Evolutionary conservation across 257 asterid genomes (phyloP).

Genomic region (Salvia splendens): DNA sequence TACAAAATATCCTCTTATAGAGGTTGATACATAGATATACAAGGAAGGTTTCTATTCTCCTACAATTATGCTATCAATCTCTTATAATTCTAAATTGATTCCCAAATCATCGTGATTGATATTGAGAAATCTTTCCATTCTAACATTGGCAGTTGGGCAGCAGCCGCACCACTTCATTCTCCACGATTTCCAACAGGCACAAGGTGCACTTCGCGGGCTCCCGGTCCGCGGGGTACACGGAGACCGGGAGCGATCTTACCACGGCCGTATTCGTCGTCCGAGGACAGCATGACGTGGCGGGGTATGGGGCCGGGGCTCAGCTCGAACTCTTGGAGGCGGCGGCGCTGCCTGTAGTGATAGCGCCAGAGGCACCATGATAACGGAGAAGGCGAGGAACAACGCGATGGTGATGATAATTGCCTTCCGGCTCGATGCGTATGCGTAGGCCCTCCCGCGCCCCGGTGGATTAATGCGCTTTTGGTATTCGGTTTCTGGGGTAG

Average conservation of each 20-base stretch:
- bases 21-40: too few species aligned
- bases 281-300: constrained; percentile 49
- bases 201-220: constrained; percentile 68
- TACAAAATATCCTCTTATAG: too few species aligned
- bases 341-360: constrained; percentile 60
- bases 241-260: constrained; percentile 55
- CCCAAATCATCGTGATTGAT: too few species aligned
- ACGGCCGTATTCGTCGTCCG: constrained; percentile 48
- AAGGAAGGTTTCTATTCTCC: too few species aligned
- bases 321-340: constrained; percentile 35
- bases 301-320: not conserved
- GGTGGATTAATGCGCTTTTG: not conserved
- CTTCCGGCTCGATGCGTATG: constrained; percentile 68
- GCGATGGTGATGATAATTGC: constrained; percentile 64
- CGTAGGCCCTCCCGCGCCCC: constrained; percentile 29
- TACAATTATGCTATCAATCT: too few species aligned
- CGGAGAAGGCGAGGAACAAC: constrained; percentile 55
- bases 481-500: too few species aligned
- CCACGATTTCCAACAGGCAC: constrained; percentile 74
- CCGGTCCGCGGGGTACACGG: constrained; percentile 38
- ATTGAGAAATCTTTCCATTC: too few species aligned
- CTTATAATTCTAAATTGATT: too few species aligned
- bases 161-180: constrained; percentile 55
- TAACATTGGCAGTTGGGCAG: constrained; percentile 74
- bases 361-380: constrained; percentile 60